These are phyloP conservation scores for Cucumis cinereus DNA, from an alignment of 306 rosid species.

Conservation along the genomic window DNA sequence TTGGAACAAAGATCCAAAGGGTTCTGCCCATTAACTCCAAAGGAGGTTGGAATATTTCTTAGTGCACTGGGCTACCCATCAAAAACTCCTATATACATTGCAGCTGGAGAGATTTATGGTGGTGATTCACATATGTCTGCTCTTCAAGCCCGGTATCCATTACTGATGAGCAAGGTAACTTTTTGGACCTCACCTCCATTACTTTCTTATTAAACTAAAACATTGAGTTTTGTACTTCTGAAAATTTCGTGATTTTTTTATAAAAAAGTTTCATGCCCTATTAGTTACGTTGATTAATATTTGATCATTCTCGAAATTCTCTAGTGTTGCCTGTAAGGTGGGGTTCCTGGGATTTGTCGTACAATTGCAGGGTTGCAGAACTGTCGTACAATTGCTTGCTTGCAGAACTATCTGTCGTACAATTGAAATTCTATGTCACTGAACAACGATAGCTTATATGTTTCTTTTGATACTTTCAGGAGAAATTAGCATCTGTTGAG, in stretches of 20 bases:
- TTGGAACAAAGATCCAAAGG: conserved; percentile 79
- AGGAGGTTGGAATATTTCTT: conserved; percentile 88
- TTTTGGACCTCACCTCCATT: background rate
- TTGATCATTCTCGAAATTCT: background rate
- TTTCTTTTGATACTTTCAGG: conserved; percentile 32
- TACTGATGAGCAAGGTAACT: conserved; percentile 69
- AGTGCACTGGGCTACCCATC: conserved; percentile 76
- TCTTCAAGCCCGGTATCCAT: conserved; percentile 65
- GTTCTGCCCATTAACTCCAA: conserved; percentile 84
- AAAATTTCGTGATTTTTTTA: background rate
- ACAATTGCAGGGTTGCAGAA: background rate
- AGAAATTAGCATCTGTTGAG: conserved; percentile 60
- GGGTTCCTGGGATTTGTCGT: background rate
- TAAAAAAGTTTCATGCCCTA: background rate
- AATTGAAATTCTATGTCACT: background rate
- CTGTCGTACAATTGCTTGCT: background rate
- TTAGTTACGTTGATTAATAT: background rate
- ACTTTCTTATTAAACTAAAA: background rate
- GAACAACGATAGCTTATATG: background rate
- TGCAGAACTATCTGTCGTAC: background rate
- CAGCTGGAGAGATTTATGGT: conserved; percentile 93
- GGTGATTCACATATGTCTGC: conserved; percentile 72
- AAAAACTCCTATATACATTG: conserved; percentile 78
- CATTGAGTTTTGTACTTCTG: background rate
- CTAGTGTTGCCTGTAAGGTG: background rate